phyloP scores from a whole-genome alignment of 371 early-diverging fungal species.

The Mortierella sp. region DNA sequence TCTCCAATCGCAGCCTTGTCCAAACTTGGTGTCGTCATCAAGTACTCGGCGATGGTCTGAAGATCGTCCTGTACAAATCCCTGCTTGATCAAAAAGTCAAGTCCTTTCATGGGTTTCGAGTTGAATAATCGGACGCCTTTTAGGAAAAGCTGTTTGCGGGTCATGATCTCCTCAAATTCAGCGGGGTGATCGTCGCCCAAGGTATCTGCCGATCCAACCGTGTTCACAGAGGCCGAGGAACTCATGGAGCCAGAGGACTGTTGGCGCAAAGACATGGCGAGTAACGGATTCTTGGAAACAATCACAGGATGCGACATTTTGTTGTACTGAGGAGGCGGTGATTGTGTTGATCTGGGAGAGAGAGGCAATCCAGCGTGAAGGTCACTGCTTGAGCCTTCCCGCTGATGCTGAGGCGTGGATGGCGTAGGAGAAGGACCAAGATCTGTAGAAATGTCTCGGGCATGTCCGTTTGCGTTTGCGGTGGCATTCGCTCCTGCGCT shows the following conservation, averaged over 20 bases:
- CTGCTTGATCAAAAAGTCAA: conserved; percentile 71
- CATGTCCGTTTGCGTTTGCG: conserved; percentile 25
- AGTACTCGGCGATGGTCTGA: conserved; percentile 66
- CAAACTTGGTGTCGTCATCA: conserved; percentile 70
- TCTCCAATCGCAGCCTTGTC: conserved; percentile 81
- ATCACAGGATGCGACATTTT: conserved; percentile 57
- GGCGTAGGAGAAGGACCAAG: conserved; percentile 8
- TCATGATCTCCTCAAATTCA: conserved; percentile 71
- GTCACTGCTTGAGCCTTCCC: conserved; percentile 49
- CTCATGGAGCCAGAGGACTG: conserved; percentile 46
- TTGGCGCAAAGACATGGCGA: conserved; percentile 55
- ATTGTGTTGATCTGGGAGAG: conserved; percentile 60
- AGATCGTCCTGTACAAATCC: conserved; percentile 67
- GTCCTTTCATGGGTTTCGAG: conserved; percentile 77
- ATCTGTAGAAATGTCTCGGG: conserved; percentile 24
- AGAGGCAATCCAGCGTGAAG: conserved; percentile 59
- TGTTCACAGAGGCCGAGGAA: conserved; percentile 48
- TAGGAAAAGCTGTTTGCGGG: conserved; percentile 68
- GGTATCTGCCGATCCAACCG: conserved; percentile 41
- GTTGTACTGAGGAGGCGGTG: conserved; percentile 53
- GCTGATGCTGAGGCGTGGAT: conserved; percentile 31
- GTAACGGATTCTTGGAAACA: conserved; percentile 55
- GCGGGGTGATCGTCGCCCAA: conserved; percentile 71
- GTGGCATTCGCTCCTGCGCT: conserved; percentile 17
- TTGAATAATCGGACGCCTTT: conserved; percentile 77